Evolutionary conservation across 139 green algal genomes (phyloP).

Genomic region (Desmodesmus armatus): DNA sequence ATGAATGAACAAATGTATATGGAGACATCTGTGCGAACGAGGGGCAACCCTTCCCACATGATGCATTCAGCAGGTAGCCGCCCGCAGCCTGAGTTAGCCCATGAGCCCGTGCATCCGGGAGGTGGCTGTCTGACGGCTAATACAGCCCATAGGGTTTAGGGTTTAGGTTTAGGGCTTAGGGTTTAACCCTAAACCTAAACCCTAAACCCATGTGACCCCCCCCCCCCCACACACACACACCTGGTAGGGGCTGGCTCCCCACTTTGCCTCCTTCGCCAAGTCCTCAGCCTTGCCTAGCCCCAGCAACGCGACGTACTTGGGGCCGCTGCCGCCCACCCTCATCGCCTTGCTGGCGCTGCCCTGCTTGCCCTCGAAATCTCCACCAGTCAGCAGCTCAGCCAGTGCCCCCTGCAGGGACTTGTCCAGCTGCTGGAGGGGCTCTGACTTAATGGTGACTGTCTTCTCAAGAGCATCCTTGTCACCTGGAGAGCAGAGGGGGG

Average conservation of each 20-base stretch:
- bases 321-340: constrained; percentile 39
- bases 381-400: constrained; percentile 63
- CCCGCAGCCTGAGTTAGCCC: no score
- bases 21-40: no score
- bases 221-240: no score
- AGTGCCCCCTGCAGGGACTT: constrained; percentile 55
- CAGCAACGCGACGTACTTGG: constrained; percentile 68
- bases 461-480: constrained; percentile 50
- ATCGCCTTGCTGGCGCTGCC: constrained; percentile 26
- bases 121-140: no score
- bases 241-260: constrained; percentile 71
- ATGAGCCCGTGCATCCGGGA: no score
- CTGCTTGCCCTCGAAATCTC: constrained; percentile 82
- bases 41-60: no score
- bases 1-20: no score
- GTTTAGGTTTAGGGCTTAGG: no score
- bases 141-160: no score
- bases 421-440: constrained; percentile 68
- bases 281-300: constrained; percentile 78
- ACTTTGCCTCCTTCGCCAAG: constrained; percentile 51
- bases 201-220: no score
- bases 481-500: not conserved
- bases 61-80: no score
- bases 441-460: constrained; percentile 55
- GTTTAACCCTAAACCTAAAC: no score